Evolutionary conservation across 768 basidiomycete species (phyloP), one percentile per base, ranked within the genome.

Genomic region (Amanita pseudoporphyria): DNA sequence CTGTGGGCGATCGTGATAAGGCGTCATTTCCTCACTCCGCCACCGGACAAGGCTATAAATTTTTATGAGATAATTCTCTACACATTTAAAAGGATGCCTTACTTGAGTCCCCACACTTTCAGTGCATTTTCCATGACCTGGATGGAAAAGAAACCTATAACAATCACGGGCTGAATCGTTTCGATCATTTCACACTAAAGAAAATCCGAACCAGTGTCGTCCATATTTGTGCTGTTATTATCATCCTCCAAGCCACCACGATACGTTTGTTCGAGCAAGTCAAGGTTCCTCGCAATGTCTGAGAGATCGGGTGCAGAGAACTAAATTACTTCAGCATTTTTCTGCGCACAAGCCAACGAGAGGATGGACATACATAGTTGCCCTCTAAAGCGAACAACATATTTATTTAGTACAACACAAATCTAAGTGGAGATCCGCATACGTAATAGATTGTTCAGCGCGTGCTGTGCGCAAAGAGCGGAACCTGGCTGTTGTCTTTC

Each of bases 401-500:
- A n/a, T n/a, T n/a, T 49, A 50, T 56, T 33, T 50, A 13, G 36
- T 28, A 33, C 22, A 50, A 54, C 26, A 24, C 4, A 12, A 16
- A 50, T 18, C 37, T 42, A 21, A 9, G 10, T 36, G 26, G 3
- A n/a, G 6, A 19, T 41, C 41, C 37, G 49, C 83, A 54, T 57
- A 90, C 88, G 88, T 26, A 91, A 71, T 16, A 92, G 70, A 14
- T 78, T 77, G 61, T 91, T 92, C 28, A 92, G 71, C 6, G 89
- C 87, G 66, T 92, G 87, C 60, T 91, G 88, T 10, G 88, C 89
- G 61, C 89, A 92, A 26, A 91, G 75, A 78, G 86, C 86, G 2
- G 87, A 88, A 19, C 86, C 87, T 50, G 66, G 54, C 60, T 89
- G 76, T 63, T 92, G 88, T 53, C 63, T 76, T 60, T 91, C 87